Conservation (phyloP, 768 basidiomycete species). For the Lanmaoa rubissima region DNA sequence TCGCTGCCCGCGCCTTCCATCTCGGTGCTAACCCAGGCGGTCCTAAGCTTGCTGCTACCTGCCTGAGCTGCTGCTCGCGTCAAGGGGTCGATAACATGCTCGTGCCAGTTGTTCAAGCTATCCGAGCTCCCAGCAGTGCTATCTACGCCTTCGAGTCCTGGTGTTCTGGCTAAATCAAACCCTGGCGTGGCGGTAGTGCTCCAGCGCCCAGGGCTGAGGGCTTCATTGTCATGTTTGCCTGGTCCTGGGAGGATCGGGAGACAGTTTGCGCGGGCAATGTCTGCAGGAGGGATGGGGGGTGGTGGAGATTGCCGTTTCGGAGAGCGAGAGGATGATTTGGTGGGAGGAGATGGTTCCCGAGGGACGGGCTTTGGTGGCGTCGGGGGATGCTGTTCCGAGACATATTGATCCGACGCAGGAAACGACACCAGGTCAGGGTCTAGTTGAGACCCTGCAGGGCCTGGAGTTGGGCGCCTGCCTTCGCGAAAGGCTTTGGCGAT, state of each 20-base stretch:
- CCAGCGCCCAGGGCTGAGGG: constrained; percentile 59
- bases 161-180: constrained; percentile 27
- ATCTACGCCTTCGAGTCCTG: constrained; percentile 20
- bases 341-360: constrained; percentile 27
- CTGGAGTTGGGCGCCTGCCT: constrained; percentile 78
- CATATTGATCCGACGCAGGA: constrained; percentile 14
- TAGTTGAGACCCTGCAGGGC: constrained; percentile 56
- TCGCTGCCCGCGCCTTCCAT: constrained; percentile 36
- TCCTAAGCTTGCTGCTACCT: constrained; percentile 20
- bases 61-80: constrained; percentile 22
- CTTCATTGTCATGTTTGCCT: constrained; percentile 32
- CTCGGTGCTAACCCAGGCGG: constrained; percentile 44
- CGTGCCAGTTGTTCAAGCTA: constrained; percentile 27
- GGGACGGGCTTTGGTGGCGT: constrained; percentile 21
- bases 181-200: constrained; percentile 79
- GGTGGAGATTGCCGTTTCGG: constrained; percentile 35
- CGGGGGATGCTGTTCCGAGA: constrained; percentile 15
- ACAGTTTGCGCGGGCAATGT: constrained; percentile 30
- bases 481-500: constrained; percentile 95
- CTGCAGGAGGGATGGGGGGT: constrained; percentile 28
- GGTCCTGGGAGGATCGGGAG: constrained; percentile 23
- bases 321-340: constrained; percentile 22
- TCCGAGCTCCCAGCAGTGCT: constrained; percentile 18
- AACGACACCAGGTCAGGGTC: constrained; percentile 21
- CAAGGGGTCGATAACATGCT: constrained; percentile 30